These are phyloP conservation scores for Haberlea rhodopensis DNA, from an alignment of 257 asterid species.

Conservation along the genomic window DNA sequence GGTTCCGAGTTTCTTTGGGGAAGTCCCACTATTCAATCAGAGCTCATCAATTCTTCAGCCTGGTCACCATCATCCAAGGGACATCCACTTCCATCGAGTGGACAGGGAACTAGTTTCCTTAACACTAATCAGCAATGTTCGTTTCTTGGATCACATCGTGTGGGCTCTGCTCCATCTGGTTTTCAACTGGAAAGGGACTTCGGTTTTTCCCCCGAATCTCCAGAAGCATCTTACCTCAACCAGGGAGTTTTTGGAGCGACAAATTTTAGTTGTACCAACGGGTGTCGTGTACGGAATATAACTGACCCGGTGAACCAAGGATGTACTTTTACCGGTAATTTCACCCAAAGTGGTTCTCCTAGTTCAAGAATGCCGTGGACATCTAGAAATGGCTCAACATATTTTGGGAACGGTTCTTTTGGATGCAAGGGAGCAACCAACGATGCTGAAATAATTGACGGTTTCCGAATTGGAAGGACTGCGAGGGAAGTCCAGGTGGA, in stretches of 20 bases:
- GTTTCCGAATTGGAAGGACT: conserved; percentile 62
- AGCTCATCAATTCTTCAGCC: conserved; percentile 45
- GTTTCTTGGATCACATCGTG: conserved; percentile 56
- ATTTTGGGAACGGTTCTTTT: conserved; percentile 62
- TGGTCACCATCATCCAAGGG: conserved; percentile 57
- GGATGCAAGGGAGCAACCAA: conserved; percentile 50
- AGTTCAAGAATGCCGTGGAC: conserved; percentile 60
- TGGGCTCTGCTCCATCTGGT: conserved; percentile 96
- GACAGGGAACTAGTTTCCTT: conserved; percentile 49
- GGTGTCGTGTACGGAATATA: conserved; percentile 43
- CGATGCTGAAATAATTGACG: conserved; percentile 56
- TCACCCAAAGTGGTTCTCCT: conserved; percentile 60
- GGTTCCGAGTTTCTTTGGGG: conserved; percentile 99
- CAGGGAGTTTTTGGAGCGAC: conserved; percentile 48
- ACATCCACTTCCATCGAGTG: conserved; percentile 42
- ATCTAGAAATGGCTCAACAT: conserved; percentile 62
- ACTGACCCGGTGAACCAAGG: conserved; percentile 61
- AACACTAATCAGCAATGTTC: conserved; percentile 48
- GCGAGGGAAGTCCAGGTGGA: conserved; percentile 68
- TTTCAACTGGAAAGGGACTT: conserved; percentile 66
- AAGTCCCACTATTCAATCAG: conserved; percentile 67
- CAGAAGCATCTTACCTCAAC: conserved; percentile 58
- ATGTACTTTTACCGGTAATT: conserved; percentile 58
- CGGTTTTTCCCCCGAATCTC: conserved; percentile 82
- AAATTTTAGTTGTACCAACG: conserved; percentile 43